These are phyloP conservation scores for Talaromyces sp. DNA, from an alignment of 2,329 filamentous ascomycete species.

Conservation along the genomic window DNA sequence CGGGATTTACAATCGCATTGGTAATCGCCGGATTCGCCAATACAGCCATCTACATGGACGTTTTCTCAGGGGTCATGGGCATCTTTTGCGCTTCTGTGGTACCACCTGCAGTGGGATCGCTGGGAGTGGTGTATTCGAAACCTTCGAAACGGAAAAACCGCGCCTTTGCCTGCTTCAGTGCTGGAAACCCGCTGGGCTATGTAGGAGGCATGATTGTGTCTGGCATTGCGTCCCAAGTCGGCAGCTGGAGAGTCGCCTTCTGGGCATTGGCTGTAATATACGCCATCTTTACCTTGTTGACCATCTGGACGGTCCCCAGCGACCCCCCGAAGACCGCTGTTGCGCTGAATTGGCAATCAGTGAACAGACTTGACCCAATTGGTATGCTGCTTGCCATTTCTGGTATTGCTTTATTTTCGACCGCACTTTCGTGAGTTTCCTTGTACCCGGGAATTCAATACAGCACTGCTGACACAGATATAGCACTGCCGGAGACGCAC, in stretches of 20 bases:
- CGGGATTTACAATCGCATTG: conserved; percentile 52
- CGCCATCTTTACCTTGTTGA: conserved; percentile 52
- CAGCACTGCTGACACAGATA: neutral
- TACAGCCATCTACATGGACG: conserved; percentile 54
- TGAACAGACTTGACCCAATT: conserved; percentile 57
- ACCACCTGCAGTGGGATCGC: conserved; percentile 58
- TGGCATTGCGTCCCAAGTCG: conserved; percentile 56
- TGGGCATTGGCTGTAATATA: conserved; percentile 61
- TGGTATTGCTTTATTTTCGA: conserved; percentile 62
- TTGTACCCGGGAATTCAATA: neutral
- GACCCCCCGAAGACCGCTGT: conserved; percentile 44
- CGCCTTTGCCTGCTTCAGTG: conserved; percentile 59
- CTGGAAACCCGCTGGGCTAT: conserved; percentile 54
- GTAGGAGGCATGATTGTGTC: conserved; percentile 56
- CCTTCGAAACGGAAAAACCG: conserved; percentile 59
- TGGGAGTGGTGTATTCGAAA: conserved; percentile 59
- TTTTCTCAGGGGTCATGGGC: conserved; percentile 60
- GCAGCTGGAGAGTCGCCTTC: conserved; percentile 60
- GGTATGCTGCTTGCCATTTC: conserved; percentile 57
- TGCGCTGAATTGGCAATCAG: conserved; percentile 38
- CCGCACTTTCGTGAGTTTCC: conserved; percentile 49
- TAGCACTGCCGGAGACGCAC: conserved; percentile 49
- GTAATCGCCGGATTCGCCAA: conserved; percentile 57
- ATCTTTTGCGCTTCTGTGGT: conserved; percentile 60
- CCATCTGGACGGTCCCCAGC: conserved; percentile 57